Percentiles rank a stretch among this genome's conserved stretches.
phyloP scores from a whole-genome alignment of 306 rosid genomes.

The Rosa multiflora region DNA sequence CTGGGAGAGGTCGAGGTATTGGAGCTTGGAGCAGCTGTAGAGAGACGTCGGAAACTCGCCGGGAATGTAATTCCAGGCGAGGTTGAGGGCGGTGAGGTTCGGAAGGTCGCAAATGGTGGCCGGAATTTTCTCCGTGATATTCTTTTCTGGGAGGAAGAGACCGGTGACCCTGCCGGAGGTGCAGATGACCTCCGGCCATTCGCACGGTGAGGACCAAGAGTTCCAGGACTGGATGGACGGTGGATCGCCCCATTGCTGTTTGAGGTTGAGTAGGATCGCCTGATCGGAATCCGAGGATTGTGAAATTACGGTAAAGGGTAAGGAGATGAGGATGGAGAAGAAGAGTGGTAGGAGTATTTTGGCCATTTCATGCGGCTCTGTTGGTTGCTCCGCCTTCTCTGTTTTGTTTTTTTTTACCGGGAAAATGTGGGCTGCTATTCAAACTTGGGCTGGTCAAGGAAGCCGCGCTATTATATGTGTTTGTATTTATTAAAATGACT shows the following conservation, averaged over 20 bases:
- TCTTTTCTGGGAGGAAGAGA: slow-evolving; percentile 34
- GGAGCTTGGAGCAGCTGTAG: slow-evolving; percentile 70
- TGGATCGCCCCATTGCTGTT: slow-evolving; percentile 58
- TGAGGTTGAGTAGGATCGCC: slow-evolving; percentile 43
- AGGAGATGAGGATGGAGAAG: slow-evolving; percentile 25
- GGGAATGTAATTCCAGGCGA: slow-evolving; percentile 56
- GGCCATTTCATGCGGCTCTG: slow-evolving; percentile 30
- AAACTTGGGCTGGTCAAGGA: slow-evolving; percentile 18
- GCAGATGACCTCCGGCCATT: slow-evolving; percentile 67
- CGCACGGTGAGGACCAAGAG: slow-evolving; percentile 62
- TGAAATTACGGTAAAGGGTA: slow-evolving; percentile 47
- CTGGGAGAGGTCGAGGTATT: slow-evolving; percentile 53
- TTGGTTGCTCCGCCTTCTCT: neutral
- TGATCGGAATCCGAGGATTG: slow-evolving; percentile 39
- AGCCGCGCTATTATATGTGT: slow-evolving; percentile 4
- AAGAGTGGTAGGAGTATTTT: slow-evolving; percentile 20
- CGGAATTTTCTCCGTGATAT: slow-evolving; percentile 44
- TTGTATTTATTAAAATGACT: neutral
- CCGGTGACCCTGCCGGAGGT: slow-evolving; percentile 36
- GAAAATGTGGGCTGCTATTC: slow-evolving; percentile 35
- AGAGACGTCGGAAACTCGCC: slow-evolving; percentile 63
- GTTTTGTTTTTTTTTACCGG: slow-evolving; percentile 43
- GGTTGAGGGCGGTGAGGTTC: slow-evolving; percentile 44
- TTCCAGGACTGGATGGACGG: slow-evolving; percentile 62
- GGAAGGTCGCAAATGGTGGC: slow-evolving; percentile 52